Base-by-base conservation (phyloP, 2,329 filamentous ascomycete genomes). In the Leptographium galeiforme region DNA sequence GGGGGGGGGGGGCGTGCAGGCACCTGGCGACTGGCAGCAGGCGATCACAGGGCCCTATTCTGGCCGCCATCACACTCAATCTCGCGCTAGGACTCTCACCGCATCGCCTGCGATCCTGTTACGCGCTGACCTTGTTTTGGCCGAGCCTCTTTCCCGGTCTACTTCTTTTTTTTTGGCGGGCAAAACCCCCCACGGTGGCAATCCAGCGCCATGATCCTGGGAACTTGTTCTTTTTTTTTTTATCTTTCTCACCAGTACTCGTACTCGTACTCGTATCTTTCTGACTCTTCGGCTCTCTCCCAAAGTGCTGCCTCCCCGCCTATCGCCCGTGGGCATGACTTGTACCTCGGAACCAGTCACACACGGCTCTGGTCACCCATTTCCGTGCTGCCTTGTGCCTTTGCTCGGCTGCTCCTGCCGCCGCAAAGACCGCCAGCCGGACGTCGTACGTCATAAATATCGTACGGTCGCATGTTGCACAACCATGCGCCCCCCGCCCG, bases 151-250 rank as follows among this genome's bases (percentile, higher is more conserved):
- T 14, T n/a, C n/a, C n/a, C n/a, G n/a, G n/a, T n/a, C n/a, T n/a
- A n/a, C n/a, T n/a, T n/a, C n/a, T n/a, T n/a, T n/a, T n/a, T n/a
- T n/a, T n/a, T n/a, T n/a, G n/a, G n/a, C n/a, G n/a, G n/a, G 12
- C 25, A 10, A 6, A 32, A 30, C 8, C 46, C 33, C 33, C 46
- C 46, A 36, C 34, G 34, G n/a, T 14, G 34, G 33, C 16, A 14
- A 39, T 19, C 45, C 8, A 50, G 39, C 16, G 48, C 48, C 48
- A 50, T 50, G 48, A 41, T 34, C 48, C 39, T 50, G 48, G 48
- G 48, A 33, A 25, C 25, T 25, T 25, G 25, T 5, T 25, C 25
- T 25, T 25, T 25, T 25, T 25, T 25, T 25, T 13, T 32, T 19
- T 30, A n/a, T n/a, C n/a, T 25, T 13, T 46, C 8, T 5, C 25